Base-by-base conservation (phyloP, 1,284 basidiomycete genomes). In the Pseudozyma sp. region DNA sequence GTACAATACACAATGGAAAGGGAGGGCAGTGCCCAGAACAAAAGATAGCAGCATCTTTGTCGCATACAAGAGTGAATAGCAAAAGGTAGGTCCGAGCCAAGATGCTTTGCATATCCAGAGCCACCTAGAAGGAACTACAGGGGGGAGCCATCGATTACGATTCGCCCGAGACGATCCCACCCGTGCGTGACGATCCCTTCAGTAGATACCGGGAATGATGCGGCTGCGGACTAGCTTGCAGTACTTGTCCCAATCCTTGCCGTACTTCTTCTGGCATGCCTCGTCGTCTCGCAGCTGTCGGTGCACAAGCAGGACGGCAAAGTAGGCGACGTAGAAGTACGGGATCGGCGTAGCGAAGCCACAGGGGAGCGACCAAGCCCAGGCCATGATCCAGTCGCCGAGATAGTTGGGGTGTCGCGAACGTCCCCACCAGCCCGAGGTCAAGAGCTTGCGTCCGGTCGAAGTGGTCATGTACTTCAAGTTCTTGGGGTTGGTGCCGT, bases 381-480 rank as follows among this genome's bases (percentile, higher is more conserved):
- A 85, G n/a, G 89, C 91, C 94, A 96, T 96, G 72, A 95, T 86
- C 67, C 92, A 86, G 82, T 95, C 94, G 45, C 93, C 94, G 51
- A 86, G 75, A 59, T 87, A 87, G 77, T 86, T 86, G 31, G 97
- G 97, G 86, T 99, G 97, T 50, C 93, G 89, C 2, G 92, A 96
- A 43, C 89, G 86, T 16, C 95, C 96, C 97, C 97, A 99, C 97
- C 96, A 99, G 10, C 97, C 97, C 10, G 92, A 92, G 19, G 91
- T 97, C 46, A 99, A 87, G 39, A 99, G 88, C 84, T 94, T 96
- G 6, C 93, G 92, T 11, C 97, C 97, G 13, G 90, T 88, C 74
- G 90, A 88, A 1, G 96, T 99, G 56, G 90, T 88, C 86, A 99
- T 90, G 84, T 87, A 97, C 75, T 89, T 86, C 19, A 98, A 87